A percentile compares a stretch with the other conserved stretches of the same genome.
Conservation (phyloP, 176 grass and related monocot species). For the Oryza australiensis region DNA sequence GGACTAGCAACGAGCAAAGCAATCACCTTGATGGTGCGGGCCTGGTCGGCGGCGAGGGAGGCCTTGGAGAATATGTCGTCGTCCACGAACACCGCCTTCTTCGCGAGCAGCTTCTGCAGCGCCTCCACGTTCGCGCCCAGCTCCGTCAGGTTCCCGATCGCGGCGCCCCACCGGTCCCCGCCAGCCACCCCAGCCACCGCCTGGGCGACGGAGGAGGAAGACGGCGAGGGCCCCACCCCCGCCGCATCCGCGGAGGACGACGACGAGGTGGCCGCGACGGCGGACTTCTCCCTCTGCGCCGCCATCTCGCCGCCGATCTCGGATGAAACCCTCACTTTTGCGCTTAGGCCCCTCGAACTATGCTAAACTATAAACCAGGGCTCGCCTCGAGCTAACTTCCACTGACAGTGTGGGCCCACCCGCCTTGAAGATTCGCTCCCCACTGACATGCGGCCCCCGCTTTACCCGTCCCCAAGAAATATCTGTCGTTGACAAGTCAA, state of each 20-base stretch:
- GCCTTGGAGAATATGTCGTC: slow-evolving; percentile 91
- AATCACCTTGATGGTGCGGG: slow-evolving; percentile 81
- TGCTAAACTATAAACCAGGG: neutral
- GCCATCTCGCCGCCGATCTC: neutral
- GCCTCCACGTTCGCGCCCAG: slow-evolving; percentile 68
- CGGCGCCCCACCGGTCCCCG: slow-evolving; percentile 70
- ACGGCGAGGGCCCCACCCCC: neutral
- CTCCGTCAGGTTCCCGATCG: slow-evolving; percentile 76
- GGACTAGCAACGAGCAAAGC: neutral
- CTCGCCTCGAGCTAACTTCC: neutral
- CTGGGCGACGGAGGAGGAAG: slow-evolving; percentile 36
- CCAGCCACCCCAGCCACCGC: slow-evolving; percentile 26
- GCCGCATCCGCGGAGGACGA: neutral
- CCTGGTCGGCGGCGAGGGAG: slow-evolving; percentile 78
- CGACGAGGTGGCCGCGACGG: neutral
- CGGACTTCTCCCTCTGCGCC: slow-evolving; percentile 43
- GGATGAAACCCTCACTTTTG: neutral
- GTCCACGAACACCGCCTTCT: slow-evolving; percentile 86
- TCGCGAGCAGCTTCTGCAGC: slow-evolving; percentile 74
- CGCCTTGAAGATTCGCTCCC: neutral
- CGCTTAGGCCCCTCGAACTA: neutral
- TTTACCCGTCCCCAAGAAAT: neutral
- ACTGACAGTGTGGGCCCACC: neutral
- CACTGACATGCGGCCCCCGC: neutral
- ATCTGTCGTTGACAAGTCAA: neutral